These are phyloP conservation scores for Russula ochroleuca DNA, from an alignment of 768 basidiomycete genomes.

Conservation along the genomic window DNA sequence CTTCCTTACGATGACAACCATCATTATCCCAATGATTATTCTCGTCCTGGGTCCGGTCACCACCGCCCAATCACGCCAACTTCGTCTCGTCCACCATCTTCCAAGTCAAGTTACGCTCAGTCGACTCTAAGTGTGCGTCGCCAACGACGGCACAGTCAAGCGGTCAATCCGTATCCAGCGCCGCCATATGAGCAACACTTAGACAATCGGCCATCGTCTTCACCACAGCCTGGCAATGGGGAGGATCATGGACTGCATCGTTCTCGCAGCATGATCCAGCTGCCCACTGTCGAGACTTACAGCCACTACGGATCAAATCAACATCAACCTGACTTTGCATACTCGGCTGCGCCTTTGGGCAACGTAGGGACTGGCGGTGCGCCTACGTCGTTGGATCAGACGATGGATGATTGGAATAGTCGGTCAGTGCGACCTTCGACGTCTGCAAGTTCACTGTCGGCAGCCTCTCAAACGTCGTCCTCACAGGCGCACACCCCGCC, in stretches of 20 bases:
- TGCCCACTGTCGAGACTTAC: constrained; percentile 59
- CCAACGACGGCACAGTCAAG: constrained; percentile 76
- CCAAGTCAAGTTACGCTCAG: constrained; percentile 51
- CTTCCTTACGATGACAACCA: constrained; percentile 49
- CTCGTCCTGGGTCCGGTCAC: constrained; percentile 69
- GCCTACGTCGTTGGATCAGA: constrained; percentile 31
- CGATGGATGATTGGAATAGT: constrained; percentile 31
- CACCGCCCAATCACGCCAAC: constrained; percentile 62
- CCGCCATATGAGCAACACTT: constrained; percentile 55
- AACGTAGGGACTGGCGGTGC: constrained; percentile 28
- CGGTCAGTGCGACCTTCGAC: constrained; percentile 68
- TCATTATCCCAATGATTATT: constrained; percentile 48
- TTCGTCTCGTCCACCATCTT: constrained; percentile 63
- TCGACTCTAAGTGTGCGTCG: constrained; percentile 66
- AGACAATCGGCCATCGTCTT: constrained; percentile 28
- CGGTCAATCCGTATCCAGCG: constrained; percentile 81
- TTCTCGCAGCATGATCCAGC: constrained; percentile 79
- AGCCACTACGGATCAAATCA: constrained; percentile 32
- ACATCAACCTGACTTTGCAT: constrained; percentile 71
- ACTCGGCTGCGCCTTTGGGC: constrained; percentile 53
- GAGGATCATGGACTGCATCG: constrained; percentile 59
- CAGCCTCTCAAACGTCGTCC: constrained; percentile 70
- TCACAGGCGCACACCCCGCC: constrained; percentile 82
- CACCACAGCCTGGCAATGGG: constrained; percentile 30
- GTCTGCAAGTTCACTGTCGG: constrained; percentile 70